phyloP scores from a whole-genome alignment of 2,329 filamentous ascomycete genomes.

The Zymoseptoria passerinii region DNA sequence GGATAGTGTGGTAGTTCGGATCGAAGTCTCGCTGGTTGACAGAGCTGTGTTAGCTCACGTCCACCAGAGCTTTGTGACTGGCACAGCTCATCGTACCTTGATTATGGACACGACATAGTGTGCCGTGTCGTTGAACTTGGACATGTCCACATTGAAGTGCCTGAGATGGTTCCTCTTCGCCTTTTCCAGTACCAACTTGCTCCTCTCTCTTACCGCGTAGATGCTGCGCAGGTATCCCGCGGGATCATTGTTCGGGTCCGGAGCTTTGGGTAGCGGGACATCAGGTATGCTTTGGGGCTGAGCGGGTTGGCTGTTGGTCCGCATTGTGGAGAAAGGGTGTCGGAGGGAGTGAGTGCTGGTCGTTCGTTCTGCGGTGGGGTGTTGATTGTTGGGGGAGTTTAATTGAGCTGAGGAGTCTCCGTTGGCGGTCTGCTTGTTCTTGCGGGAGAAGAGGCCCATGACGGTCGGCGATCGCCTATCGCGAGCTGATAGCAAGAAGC shows the following conservation, averaged over 20 bases:
- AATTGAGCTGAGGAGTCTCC: conserved; percentile 13
- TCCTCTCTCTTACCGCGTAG: conserved; percentile 75
- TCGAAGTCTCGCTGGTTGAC: conserved; percentile 56
- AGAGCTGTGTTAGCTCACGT: not conserved
- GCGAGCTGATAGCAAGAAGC: not conserved
- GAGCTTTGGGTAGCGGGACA: conserved; percentile 71
- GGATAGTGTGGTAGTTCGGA: conserved; percentile 63
- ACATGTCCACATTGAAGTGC: conserved; percentile 84
- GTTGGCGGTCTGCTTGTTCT: conserved; percentile 34
- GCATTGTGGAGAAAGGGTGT: conserved; percentile 28
- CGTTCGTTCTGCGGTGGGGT: conserved; percentile 10
- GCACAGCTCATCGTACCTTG: conserved; percentile 52
- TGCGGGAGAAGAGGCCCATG: conserved; percentile 49
- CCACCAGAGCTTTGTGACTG: not conserved
- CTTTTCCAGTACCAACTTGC: conserved; percentile 64
- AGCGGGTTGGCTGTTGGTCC: conserved; percentile 31
- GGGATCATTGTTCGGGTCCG: conserved; percentile 80
- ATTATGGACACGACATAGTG: conserved; percentile 87
- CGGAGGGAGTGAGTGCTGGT: conserved; percentile 13
- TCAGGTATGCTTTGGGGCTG: conserved; percentile 45
- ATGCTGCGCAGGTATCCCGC: conserved; percentile 86
- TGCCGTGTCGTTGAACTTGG: conserved; percentile 75
- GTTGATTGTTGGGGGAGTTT: conserved; percentile 7
- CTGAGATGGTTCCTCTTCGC: conserved; percentile 67
- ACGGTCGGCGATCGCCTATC: conserved; percentile 1